Evolutionary conservation across 2,329 filamentous ascomycete species (phyloP).

Genomic region (Thelonectria blattea): DNA sequence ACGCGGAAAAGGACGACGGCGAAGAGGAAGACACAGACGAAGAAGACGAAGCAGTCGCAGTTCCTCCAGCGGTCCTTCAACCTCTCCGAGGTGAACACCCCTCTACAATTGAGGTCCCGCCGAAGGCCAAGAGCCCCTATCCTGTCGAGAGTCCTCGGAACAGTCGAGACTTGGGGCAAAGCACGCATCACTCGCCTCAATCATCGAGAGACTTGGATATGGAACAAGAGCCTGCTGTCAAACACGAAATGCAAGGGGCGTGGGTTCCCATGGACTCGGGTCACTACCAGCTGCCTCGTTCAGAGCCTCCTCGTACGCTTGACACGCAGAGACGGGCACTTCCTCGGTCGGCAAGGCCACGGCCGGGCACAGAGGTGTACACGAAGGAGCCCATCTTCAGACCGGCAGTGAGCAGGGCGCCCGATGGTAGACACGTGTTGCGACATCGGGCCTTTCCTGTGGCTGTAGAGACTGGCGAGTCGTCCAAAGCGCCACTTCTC

Average conservation of each 20-base stretch:
- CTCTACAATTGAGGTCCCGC: slow-evolving; percentile 1
- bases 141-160: neutral
- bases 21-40: slow-evolving; percentile 1
- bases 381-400: slow-evolving; percentile 36
- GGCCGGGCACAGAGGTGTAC: slow-evolving; percentile 35
- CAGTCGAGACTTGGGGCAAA: slow-evolving; percentile 22
- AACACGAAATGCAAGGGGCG: slow-evolving; percentile 20
- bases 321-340: slow-evolving; percentile 34
- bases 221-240: slow-evolving; percentile 8
- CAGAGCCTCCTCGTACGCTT: slow-evolving; percentile 31
- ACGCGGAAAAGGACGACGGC: neutral
- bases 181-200: neutral
- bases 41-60: neutral
- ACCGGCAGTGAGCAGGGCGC: slow-evolving; percentile 29
- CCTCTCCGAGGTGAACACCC: neutral
- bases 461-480: slow-evolving; percentile 18
- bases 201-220: neutral
- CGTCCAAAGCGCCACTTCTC: slow-evolving; percentile 18
- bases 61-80: neutral
- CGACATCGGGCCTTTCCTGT: slow-evolving; percentile 25
- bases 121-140: slow-evolving; percentile 4
- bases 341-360: slow-evolving; percentile 27
- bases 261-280: slow-evolving; percentile 14
- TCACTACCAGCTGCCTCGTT: slow-evolving; percentile 9
- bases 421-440: slow-evolving; percentile 18